A percentile compares a stretch with the other conserved stretches of the same genome.
Conservation (phyloP, 2,329 filamentous ascomycete genomes). For the Aspergillus brasiliensis region DNA sequence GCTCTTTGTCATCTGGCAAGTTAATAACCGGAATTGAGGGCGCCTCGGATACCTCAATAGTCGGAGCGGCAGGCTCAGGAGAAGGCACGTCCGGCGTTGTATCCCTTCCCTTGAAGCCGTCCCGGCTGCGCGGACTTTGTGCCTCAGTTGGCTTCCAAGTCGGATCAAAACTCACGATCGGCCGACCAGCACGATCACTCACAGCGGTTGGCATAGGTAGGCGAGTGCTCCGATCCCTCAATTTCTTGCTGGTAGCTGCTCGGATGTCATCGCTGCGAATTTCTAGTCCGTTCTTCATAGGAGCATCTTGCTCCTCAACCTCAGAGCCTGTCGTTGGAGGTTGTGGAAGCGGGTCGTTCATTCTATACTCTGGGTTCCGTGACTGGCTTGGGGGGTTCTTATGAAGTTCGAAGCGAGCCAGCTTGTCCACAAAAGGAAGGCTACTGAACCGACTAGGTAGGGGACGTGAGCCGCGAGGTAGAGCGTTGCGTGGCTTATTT, state of each 20-base stretch:
- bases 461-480: constrained; percentile 49
- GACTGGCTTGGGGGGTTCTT: constrained; percentile 82
- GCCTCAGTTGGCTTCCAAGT: constrained; percentile 68
- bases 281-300: constrained; percentile 76
- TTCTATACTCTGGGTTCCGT: constrained; percentile 76
- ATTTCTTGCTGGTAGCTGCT: constrained; percentile 83
- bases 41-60: constrained; percentile 40
- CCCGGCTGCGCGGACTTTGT: constrained; percentile 28
- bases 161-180: constrained; percentile 95
- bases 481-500: constrained; percentile 65
- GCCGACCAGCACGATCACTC: constrained; percentile 84
- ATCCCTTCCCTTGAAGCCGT: constrained; percentile 17
- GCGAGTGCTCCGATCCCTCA: constrained; percentile 83
- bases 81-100: constrained; percentile 36
- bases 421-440: constrained; percentile 49
- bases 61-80: constrained; percentile 50
- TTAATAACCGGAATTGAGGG: constrained; percentile 52
- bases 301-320: constrained; percentile 49
- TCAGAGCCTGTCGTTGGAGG: constrained; percentile 22
- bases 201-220: constrained; percentile 87
- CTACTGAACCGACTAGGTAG: constrained; percentile 48
- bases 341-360: constrained; percentile 57
- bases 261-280: constrained; percentile 85
- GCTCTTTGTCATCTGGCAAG: constrained; percentile 49
- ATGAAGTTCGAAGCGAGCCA: constrained; percentile 71